Base-by-base conservation (phyloP, 148 eudicot genomes). In the Nyssa sinensis region DNA sequence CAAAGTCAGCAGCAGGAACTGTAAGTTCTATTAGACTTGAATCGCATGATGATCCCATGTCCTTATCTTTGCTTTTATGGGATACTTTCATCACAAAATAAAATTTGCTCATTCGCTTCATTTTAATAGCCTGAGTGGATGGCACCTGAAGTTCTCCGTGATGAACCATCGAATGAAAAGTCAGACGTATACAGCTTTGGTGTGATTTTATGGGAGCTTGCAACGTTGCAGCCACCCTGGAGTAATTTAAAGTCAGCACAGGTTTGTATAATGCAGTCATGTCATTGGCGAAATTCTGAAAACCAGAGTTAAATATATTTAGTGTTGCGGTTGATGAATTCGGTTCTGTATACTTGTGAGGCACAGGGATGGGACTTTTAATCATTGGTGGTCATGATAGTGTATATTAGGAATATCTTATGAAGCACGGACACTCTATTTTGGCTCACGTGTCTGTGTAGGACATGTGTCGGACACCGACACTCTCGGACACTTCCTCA, bases 141-240 rank as follows among this genome's bases (percentile, higher is more conserved):
- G 98, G 96, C 98, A 61, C 98, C 98, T 59, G 98, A 94, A 86
- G 98, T 94, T 75, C 89, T 94, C 30, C 92, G 97, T 64, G 97
- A 87, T 64, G 98, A 94, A 81, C 97, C 88, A 68, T 94, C 98
- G 79, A 89, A 94, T 83, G 98, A 94, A 81, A 94, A 94, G 76
- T 94, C 98, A 60, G 98, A 94, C 81, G 89, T 94, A 59, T 94
- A 94, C 80, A 94, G 98, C 81, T 94, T 92, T 81, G 98, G 98
- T 60, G 92, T 94, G 44, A 94, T 94, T 78, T 84, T 94, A 62
- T 94, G 98, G 98, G 98, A 94, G 78, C 94, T 94, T 81, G 92
- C 90, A 16, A 94, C 98, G 27, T 69, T 94, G 84, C 94, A 90
- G 81, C 97, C 82, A 75, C 97, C 98, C 23, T 94, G 98, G 98